These are phyloP conservation scores for Auricularia sp. DNA, from an alignment of 768 basidiomycete genomes.

Conservation along the genomic window DNA sequence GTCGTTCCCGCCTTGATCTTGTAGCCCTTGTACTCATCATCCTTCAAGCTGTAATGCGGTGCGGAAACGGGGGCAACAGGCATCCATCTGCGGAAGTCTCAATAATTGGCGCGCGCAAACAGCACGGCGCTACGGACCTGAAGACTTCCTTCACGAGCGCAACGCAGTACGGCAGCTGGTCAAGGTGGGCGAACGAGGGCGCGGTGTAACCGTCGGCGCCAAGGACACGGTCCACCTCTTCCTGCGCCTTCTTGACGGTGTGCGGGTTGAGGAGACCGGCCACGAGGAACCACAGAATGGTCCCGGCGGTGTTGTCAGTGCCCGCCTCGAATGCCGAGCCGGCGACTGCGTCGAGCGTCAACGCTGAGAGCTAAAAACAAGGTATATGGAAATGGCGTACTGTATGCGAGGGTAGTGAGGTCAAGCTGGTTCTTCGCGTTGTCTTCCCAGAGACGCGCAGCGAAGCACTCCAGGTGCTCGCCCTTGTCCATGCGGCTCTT, in stretches of 20 bases:
- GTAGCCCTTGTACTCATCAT: slow-evolving; percentile 5
- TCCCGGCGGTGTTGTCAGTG: slow-evolving; percentile 14
- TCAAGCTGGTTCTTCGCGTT: slow-evolving; percentile 10
- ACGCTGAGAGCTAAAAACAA: neutral
- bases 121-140: neutral
- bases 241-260: slow-evolving; percentile 17
- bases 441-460: slow-evolving; percentile 12
- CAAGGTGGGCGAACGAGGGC: slow-evolving; percentile 6
- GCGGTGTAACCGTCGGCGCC: slow-evolving; percentile 5
- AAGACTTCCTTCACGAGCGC: slow-evolving; percentile 9
- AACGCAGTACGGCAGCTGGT: slow-evolving; percentile 8
- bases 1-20: slow-evolving; percentile 16
- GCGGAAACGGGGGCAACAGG: slow-evolving; percentile 4
- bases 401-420: slow-evolving; percentile 7
- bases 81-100: slow-evolving; percentile 5
- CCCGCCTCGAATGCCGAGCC: slow-evolving; percentile 17
- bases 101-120: neutral
- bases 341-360: slow-evolving; percentile 5
- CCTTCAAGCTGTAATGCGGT: slow-evolving; percentile 4
- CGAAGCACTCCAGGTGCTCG: slow-evolving; percentile 11
- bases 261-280: slow-evolving; percentile 14
- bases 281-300: slow-evolving; percentile 18
- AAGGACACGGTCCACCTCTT: slow-evolving; percentile 17
- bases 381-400: slow-evolving; percentile 1
- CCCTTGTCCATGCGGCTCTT: slow-evolving; percentile 13